Conservation (phyloP, 2,329 filamentous ascomycete genomes). For the Alternaria ventricosa region DNA sequence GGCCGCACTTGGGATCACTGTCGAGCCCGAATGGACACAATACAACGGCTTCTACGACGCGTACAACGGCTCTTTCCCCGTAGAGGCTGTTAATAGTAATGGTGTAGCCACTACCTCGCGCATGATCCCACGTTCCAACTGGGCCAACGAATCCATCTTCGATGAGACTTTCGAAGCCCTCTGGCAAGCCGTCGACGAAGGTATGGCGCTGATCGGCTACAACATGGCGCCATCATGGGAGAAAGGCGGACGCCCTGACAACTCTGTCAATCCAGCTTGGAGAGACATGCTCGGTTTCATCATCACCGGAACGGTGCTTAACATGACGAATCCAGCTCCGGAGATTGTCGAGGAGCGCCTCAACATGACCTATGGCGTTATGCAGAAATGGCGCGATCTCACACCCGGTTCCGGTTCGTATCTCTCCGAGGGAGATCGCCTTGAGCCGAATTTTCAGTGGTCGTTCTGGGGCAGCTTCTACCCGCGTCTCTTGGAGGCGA, state of each 20-base stretch:
- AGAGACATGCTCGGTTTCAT: slow-evolving; percentile 1
- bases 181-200: background rate
- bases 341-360: background rate
- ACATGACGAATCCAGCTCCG: background rate
- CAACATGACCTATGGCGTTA: background rate
- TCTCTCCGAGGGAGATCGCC: background rate
- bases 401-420: background rate
- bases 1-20: background rate
- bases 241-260: slow-evolving; percentile 2
- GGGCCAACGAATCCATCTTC: background rate
- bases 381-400: background rate
- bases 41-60: background rate
- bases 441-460: background rate
- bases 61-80: background rate
- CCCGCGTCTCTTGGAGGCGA: background rate
- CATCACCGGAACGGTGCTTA: background rate
- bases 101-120: background rate
- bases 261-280: slow-evolving; percentile 2
- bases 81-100: background rate
- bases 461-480: background rate
- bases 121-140: background rate
- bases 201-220: background rate
- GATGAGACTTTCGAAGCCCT: background rate
- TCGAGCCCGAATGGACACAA: background rate
- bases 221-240: background rate